phyloP scores from a whole-genome alignment of 805 yeast genomes.

The Candida germanica region DNA sequence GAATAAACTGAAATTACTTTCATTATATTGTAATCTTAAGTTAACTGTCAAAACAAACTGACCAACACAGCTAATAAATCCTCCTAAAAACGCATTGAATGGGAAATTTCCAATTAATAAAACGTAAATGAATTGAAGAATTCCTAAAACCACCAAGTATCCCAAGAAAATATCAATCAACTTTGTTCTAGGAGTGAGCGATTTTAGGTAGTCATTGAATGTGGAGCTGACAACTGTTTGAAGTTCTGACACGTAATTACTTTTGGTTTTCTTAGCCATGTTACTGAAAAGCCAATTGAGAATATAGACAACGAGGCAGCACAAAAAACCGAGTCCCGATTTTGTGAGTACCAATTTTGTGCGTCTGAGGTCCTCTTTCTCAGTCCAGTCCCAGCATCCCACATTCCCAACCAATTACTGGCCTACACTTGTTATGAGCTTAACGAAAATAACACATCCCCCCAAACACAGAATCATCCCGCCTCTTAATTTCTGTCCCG shows the following conservation, averaged over 20 bases:
- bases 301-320: too few relatives aligned
- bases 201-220: slow-evolving; percentile 28
- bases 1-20: slow-evolving; percentile 13
- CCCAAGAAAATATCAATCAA: slow-evolving; percentile 75
- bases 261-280: too few relatives aligned
- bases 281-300: too few relatives aligned
- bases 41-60: slow-evolving; percentile 89
- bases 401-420: too few relatives aligned
- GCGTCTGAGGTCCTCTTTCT: too few relatives aligned
- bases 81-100: slow-evolving; percentile 94
- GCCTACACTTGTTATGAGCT: too few relatives aligned
- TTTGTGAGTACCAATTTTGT: too few relatives aligned
- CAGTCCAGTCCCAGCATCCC: too few relatives aligned
- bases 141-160: slow-evolving; percentile 72
- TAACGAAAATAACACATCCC: slow-evolving; percentile 37
- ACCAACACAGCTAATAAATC: slow-evolving; percentile 88
- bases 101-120: slow-evolving; percentile 85
- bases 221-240: slow-evolving; percentile 29
- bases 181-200: slow-evolving; percentile 48
- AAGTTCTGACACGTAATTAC: slow-evolving; percentile 2
- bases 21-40: slow-evolving; percentile 65
- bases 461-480: slow-evolving; percentile 78
- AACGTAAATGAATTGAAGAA: slow-evolving; percentile 75
- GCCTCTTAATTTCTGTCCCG: slow-evolving; percentile 93
- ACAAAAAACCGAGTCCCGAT: too few relatives aligned